A percentile compares a stretch with the other conserved stretches of the same genome.
Evolutionary conservation across 2,329 filamentous ascomycete species (phyloP).

Genomic region (Aspergillus aculeatus): DNA sequence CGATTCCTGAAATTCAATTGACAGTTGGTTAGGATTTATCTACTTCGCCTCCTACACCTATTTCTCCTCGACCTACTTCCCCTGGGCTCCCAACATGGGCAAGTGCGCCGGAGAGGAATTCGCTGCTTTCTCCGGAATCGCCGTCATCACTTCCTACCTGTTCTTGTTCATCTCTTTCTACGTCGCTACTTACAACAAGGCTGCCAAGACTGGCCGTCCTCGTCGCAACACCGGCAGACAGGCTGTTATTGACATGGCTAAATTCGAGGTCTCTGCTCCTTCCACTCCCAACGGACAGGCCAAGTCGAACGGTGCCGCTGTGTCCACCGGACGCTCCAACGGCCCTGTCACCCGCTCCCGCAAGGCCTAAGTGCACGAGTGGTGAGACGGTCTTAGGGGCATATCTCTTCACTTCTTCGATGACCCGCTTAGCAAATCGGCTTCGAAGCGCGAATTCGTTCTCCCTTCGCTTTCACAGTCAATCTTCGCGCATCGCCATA

Average conservation of each 20-base stretch:
- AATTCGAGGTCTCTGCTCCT: slow-evolving; percentile 59
- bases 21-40: slow-evolving; percentile 70
- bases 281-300: slow-evolving; percentile 28
- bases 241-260: slow-evolving; percentile 79
- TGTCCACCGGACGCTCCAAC: slow-evolving; percentile 41
- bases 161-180: slow-evolving; percentile 99
- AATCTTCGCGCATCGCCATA: background rate
- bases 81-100: slow-evolving; percentile 77
- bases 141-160: slow-evolving; percentile 89
- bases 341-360: slow-evolving; percentile 48
- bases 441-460: background rate
- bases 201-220: slow-evolving; percentile 44
- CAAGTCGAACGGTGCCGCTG: slow-evolving; percentile 33
- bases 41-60: slow-evolving; percentile 99
- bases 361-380: slow-evolving; percentile 41
- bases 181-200: slow-evolving; percentile 88
- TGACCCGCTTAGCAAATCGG: background rate
- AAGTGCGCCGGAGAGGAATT: slow-evolving; percentile 95
- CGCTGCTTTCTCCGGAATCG: slow-evolving; percentile 87
- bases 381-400: background rate
- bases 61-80: slow-evolving; percentile 89
- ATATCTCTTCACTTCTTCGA: background rate
- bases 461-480: background rate
- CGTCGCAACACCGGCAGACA: slow-evolving; percentile 70
- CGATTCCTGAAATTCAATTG: slow-evolving; percentile 17